Evolutionary conservation across 257 asterid genomes (phyloP).

Genomic region (Solanum chmielewskii): DNA sequence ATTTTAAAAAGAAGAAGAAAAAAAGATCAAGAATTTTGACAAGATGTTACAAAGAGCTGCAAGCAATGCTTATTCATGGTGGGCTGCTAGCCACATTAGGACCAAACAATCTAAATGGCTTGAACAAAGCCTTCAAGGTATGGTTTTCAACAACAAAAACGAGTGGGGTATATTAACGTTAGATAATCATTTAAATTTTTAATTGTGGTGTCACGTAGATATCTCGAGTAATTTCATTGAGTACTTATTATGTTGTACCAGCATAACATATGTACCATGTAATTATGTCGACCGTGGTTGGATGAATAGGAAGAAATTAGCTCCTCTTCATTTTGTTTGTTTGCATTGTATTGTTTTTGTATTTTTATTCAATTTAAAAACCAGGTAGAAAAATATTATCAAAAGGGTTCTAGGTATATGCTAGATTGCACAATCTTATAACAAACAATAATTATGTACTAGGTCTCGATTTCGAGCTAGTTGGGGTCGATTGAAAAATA

Average conservation of each 20-base stretch:
- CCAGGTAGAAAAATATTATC: neutral
- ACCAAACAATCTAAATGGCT: slow-evolving; percentile 42
- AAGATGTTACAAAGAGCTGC: slow-evolving; percentile 41
- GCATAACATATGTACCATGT: neutral
- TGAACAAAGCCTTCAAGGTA: slow-evolving; percentile 33
- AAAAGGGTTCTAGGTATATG: neutral
- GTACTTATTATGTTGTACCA: neutral
- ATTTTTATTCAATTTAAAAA: neutral
- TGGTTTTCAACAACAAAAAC: neutral
- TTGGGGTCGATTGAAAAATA: neutral
- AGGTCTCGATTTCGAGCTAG: neutral
- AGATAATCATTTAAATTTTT: neutral
- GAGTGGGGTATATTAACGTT: neutral
- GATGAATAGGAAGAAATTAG: neutral
- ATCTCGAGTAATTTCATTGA: neutral
- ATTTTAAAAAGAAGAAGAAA: neutral
- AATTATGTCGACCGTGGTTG: neutral
- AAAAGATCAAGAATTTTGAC: neutral
- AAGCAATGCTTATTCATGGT: slow-evolving; percentile 41
- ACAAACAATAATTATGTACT: neutral
- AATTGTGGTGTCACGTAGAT: fast-evolving
- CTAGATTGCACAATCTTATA: neutral
- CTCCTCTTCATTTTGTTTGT: neutral
- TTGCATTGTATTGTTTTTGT: neutral
- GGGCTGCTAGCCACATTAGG: slow-evolving; percentile 39